These are phyloP conservation scores for Phytophthora aleatoria DNA, from an alignment of 352 stramenopile genomes.

Conservation along the genomic window DNA sequence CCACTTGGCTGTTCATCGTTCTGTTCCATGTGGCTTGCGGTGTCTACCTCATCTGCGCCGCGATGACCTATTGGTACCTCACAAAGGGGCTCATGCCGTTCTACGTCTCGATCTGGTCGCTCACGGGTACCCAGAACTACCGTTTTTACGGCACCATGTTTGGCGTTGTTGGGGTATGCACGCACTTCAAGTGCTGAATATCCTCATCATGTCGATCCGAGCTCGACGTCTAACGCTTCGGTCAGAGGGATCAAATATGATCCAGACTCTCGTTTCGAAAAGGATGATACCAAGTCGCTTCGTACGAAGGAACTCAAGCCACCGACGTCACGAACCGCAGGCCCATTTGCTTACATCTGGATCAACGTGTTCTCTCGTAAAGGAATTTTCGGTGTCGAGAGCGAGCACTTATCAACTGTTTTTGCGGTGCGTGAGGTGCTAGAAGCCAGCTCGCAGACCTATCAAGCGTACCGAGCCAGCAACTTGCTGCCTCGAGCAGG, in stretches of 20 bases:
- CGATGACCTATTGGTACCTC: constrained; percentile 35
- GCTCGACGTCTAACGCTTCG: constrained; percentile 21
- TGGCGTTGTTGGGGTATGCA: constrained; percentile 30
- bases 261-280: not conserved
- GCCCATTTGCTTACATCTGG: not conserved
- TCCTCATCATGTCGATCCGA: constrained; percentile 29
- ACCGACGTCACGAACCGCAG: not conserved
- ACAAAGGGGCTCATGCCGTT: constrained; percentile 28
- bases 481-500: constrained; percentile 11
- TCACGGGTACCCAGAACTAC: constrained; percentile 27
- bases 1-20: constrained; percentile 30
- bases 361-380: constrained; percentile 15
- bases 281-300: not conserved
- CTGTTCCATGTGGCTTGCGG: constrained; percentile 31
- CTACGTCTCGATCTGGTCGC: constrained; percentile 37
- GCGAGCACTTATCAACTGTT: constrained; percentile 30
- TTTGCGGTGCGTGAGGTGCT: constrained; percentile 26
- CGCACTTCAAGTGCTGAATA: constrained; percentile 24
- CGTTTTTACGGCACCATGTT: constrained; percentile 28
- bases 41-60: constrained; percentile 24
- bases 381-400: constrained; percentile 32
- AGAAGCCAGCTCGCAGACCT: constrained; percentile 30
- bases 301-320: not conserved
- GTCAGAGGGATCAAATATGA: constrained; percentile 12
- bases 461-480: constrained; percentile 34